phyloP scores from a whole-genome alignment of 257 asterid genomes.

The Forsythia viridissima region DNA sequence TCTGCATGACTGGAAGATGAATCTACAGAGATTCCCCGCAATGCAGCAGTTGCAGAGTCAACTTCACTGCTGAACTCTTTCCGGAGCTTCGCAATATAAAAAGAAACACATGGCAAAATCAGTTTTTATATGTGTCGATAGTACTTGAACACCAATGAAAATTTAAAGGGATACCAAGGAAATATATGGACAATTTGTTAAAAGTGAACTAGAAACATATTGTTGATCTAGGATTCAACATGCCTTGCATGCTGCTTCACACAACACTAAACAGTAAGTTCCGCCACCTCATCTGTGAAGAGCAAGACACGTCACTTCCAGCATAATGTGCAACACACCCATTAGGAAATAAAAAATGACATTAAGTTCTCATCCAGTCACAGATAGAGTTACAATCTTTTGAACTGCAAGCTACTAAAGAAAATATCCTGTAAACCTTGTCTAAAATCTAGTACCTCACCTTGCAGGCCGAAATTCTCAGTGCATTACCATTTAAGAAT shows the following conservation, averaged over 20 bases:
- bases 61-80: slow-evolving; percentile 86
- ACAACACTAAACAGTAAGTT: not conserved
- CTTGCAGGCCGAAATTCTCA: not conserved
- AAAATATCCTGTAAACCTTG: not conserved
- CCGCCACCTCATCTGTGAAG: not conserved
- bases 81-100: slow-evolving; percentile 51
- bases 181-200: not conserved
- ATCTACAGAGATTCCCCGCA: slow-evolving; percentile 63
- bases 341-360: not conserved
- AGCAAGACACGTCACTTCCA: not conserved
- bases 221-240: not conserved
- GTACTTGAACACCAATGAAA: slow-evolving; percentile 11
- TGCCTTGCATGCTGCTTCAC: not conserved
- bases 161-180: slow-evolving; percentile 1
- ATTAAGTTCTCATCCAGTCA: not conserved
- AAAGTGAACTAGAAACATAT: not conserved
- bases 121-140: slow-evolving; percentile 9
- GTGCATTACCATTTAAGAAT: not conserved
- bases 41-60: slow-evolving; percentile 64
- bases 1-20: slow-evolving; percentile 66
- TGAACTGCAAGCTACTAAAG: not conserved
- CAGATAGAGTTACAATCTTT: not conserved
- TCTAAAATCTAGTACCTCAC: not conserved
- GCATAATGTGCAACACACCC: not conserved
- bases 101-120: slow-evolving; percentile 24